phyloP scores from a whole-genome alignment of 108 stramenopile genomes.

The Pseudonitzschia delicatissima region DNA sequence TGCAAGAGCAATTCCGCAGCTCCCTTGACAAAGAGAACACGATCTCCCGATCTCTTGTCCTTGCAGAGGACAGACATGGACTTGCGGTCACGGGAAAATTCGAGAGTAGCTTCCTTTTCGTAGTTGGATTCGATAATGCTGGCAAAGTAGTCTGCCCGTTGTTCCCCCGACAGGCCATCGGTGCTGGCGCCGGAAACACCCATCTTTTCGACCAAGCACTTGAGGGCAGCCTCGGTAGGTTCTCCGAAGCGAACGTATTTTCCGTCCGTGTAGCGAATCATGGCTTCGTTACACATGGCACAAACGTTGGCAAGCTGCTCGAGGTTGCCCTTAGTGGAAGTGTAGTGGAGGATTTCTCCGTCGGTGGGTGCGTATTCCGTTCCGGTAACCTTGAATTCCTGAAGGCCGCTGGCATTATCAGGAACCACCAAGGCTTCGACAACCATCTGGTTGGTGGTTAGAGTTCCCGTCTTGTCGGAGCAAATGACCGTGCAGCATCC shows the following conservation, averaged over 20 bases:
- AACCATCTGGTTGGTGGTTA: conserved; percentile 94
- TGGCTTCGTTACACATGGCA: conserved; percentile 6
- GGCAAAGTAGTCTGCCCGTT: not conserved
- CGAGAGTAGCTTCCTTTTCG: conserved; percentile 70
- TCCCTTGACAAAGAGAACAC: not conserved
- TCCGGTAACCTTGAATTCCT: conserved; percentile 33
- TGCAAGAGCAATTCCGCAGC: not conserved
- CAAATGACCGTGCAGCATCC: conserved; percentile 94
- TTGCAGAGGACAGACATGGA: conserved; percentile 72
- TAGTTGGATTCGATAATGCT: not conserved
- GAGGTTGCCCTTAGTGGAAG: not conserved
- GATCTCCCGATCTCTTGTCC: not conserved
- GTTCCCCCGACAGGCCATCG: not conserved
- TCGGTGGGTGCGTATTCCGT: conserved; percentile 1
- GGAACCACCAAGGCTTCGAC: conserved; percentile 76
- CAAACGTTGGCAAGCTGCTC: conserved; percentile 23
- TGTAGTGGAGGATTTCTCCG: not conserved
- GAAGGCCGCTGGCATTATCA: conserved; percentile 61
- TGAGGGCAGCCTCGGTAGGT: conserved; percentile 93
- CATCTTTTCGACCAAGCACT: conserved; percentile 87
- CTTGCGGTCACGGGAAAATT: conserved; percentile 84
- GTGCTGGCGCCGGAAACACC: conserved; percentile 17
- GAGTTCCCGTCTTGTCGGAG: conserved; percentile 99
- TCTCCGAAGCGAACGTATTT: conserved; percentile 66
- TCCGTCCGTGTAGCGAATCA: not conserved